phyloP scores from a whole-genome alignment of 768 basidiomycete species.

The Boletus pseudopeckii region DNA sequence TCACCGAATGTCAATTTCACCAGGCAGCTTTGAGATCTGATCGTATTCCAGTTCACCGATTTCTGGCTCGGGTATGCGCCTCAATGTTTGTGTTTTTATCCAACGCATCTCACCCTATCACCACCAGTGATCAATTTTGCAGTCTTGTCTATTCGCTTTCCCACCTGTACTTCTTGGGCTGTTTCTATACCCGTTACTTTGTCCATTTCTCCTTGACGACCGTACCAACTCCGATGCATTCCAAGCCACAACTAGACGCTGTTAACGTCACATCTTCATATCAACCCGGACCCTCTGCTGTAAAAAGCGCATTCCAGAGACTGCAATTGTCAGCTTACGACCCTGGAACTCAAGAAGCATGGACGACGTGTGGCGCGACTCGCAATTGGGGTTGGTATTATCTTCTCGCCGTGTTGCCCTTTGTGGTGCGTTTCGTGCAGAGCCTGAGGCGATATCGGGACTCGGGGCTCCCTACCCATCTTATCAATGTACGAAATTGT shows the following conservation, averaged over 20 bases:
- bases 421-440: slow-evolving; percentile 76
- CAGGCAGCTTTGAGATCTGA: neutral
- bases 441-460: slow-evolving; percentile 84
- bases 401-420: slow-evolving; percentile 58
- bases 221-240: neutral
- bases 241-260: neutral
- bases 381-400: slow-evolving; percentile 61
- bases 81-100: neutral
- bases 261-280: neutral
- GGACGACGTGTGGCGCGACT: slow-evolving; percentile 37
- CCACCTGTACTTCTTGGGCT: slow-evolving; percentile 68
- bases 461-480: slow-evolving; percentile 66
- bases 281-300: neutral
- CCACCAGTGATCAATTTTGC: slow-evolving; percentile 70
- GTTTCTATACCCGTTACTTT: slow-evolving; percentile 51
- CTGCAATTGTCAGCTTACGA: slow-evolving; percentile 12
- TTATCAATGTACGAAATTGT: slow-evolving; percentile 66
- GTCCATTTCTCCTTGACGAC: neutral
- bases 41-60: slow-evolving; percentile 58
- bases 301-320: neutral
- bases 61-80: slow-evolving; percentile 78
- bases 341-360: slow-evolving; percentile 41
- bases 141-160: slow-evolving; percentile 72
- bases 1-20: neutral
- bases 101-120: neutral